A percentile compares a stretch with the other conserved stretches of the same genome.
phyloP scores from a whole-genome alignment of 129 eudicot species.

The Centaurea solstitialis region DNA sequence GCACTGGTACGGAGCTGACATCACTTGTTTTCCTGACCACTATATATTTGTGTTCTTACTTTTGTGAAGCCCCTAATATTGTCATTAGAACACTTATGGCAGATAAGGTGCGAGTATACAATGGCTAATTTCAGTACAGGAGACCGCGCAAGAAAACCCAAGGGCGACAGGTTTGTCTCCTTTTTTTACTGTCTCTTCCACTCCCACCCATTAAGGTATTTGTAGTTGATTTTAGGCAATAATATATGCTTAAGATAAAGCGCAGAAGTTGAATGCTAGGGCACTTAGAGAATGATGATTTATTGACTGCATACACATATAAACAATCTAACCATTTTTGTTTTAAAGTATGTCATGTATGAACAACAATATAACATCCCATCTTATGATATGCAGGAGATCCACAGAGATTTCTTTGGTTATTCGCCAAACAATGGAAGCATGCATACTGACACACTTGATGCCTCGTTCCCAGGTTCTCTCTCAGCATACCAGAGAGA shows the following conservation, averaged over 20 bases:
- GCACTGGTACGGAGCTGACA: constrained; percentile 69
- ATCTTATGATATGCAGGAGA: constrained; percentile 57
- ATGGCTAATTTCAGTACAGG: constrained; percentile 99
- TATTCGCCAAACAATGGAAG: constrained; percentile 98
- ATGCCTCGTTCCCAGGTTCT: constrained; percentile 92
- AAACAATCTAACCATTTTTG: neutral
- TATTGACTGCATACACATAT: neutral
- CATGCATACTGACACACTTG: constrained; percentile 74
- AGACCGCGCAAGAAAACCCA: constrained; percentile 87
- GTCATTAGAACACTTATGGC: constrained; percentile 14
- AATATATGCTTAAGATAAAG: too few species aligned
- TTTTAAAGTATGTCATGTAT: neutral
- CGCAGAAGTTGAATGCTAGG: neutral
- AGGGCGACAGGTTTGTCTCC: constrained; percentile 78
- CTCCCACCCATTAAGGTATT: neutral
- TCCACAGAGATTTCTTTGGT: constrained; percentile 91
- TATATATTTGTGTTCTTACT: neutral
- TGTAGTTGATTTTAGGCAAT: neutral
- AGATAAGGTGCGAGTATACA: constrained; percentile 93
- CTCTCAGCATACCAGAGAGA: neutral
- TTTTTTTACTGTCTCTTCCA: neutral
- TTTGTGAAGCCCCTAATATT: neutral
- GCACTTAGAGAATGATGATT: neutral
- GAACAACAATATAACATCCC: neutral
- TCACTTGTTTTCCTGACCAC: neutral